Evolutionary conservation across 2,329 filamentous ascomycete species (phyloP), one percentile per base, ranked within the genome.

Genomic region (Fusarium bulbicola): DNA sequence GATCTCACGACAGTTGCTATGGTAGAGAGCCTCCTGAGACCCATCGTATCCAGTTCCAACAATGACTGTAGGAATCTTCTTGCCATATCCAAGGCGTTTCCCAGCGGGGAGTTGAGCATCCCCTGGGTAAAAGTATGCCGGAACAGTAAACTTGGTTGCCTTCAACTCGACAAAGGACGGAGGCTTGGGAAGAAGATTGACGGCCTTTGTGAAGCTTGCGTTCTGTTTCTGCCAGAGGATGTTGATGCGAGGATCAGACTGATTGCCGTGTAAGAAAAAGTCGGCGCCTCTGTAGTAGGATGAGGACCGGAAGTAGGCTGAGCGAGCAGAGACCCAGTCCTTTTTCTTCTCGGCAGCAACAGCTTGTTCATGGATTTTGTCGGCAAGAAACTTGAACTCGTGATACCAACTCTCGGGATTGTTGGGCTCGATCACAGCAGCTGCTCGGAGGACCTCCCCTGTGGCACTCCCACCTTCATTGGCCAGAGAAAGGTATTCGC

Each of bases 41-140:
- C 79, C 83, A 61, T 87, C 85, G 45, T 81, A 85, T 6, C 85
- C 83, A 37, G 81, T 84, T 32, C 82, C 80, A 13, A 86, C 74
- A 14, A 86, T 74, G 11, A 86, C 20, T 0, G 83, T 85, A 0
- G 84, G 84, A 11, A 60, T 74, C 73, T 47, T 71, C 73, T 36
- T 52, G 66, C 68, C 15, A 53, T 59, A 40, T 64, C 42, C 42
- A 70, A 7, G 42, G 66, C 46, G 66, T 42, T 54, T 60, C 5
- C n/a, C 36, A n/a, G 30, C n/a, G 7, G 58, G 47, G 8, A 54
- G 20, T 36, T 26, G 36, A n/a, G 37, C n/a, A 34, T 54, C 18
- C 4, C 37, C 47, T 15, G 47, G 58, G 67, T 78, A 84, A 66
- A 78, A 84, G 66, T 84, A 82, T 7, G 79, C 79, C 1, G 80